phyloP scores from a whole-genome alignment of 495 filamentous ascomycete species.

The Choiromyces venosus region DNA sequence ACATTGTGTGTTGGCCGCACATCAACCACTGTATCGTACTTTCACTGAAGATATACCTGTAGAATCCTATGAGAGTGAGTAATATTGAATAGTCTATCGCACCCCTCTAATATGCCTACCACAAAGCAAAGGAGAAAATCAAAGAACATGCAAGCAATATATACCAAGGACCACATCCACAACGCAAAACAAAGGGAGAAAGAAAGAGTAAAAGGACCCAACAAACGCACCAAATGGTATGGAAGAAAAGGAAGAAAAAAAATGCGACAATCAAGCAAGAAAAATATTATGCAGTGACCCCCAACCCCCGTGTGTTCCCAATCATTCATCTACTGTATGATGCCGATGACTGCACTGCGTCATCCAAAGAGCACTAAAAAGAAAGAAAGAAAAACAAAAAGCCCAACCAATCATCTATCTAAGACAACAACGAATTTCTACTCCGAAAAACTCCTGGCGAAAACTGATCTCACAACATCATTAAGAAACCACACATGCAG shows the following conservation, averaged over 20 bases:
- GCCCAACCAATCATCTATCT: background rate
- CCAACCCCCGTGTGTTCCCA: background rate
- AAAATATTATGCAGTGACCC: background rate
- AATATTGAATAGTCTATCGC: too few species aligned
- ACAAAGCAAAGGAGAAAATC: background rate
- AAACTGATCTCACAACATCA: background rate
- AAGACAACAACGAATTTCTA: background rate
- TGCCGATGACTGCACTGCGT: background rate
- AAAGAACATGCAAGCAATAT: background rate
- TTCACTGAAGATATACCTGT: too few species aligned
- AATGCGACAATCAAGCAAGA: background rate
- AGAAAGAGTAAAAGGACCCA: background rate
- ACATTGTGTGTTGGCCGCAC: too few species aligned
- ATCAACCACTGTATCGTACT: too few species aligned
- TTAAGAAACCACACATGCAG: background rate
- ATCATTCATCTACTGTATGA: background rate
- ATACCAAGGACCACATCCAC: background rate
- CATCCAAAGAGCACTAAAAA: background rate
- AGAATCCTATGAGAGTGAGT: too few species aligned
- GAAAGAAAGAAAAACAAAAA: background rate
- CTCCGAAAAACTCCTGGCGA: background rate
- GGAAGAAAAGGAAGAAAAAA: background rate
- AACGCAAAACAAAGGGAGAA: background rate
- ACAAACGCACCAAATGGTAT: background rate
- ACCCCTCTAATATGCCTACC: too few species aligned